phyloP scores from a whole-genome alignment of 163 green algal genomes.

The Scenedesmus sp. region DNA sequence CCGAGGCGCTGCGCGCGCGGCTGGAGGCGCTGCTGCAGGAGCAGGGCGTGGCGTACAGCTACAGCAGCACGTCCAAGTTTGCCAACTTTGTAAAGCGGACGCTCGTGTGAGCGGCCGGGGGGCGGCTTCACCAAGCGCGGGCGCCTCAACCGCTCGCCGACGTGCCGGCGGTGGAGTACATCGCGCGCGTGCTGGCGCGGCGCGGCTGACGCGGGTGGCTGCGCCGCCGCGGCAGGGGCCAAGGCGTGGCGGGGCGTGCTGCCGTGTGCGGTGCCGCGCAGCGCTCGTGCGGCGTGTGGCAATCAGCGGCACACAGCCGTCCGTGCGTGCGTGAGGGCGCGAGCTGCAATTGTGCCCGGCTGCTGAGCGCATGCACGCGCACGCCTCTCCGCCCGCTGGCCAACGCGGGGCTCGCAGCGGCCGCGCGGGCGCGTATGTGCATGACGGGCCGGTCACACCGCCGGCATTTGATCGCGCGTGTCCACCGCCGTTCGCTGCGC shows the following conservation, averaged over 20 bases:
- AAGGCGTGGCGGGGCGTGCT: not conserved
- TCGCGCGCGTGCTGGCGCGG: not conserved
- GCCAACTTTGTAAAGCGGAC: slow-evolving; percentile 85
- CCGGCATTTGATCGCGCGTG: too few relatives aligned
- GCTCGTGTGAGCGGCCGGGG: slow-evolving; percentile 58
- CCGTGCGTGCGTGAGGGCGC: too few relatives aligned
- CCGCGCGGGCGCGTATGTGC: too few relatives aligned
- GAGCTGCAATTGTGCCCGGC: too few relatives aligned
- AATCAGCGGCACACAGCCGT: too few relatives aligned
- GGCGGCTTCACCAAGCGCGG: too few relatives aligned
- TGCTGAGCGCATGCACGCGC: too few relatives aligned
- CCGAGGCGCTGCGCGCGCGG: slow-evolving; percentile 77
- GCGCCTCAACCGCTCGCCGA: too few relatives aligned
- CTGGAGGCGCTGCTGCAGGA: slow-evolving; percentile 75
- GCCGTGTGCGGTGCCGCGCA: not conserved
- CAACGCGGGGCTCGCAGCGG: too few relatives aligned
- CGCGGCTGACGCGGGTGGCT: not conserved
- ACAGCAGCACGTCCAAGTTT: slow-evolving; percentile 89
- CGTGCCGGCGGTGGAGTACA: not conserved
- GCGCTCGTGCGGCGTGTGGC: not conserved
- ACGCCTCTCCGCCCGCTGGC: too few relatives aligned
- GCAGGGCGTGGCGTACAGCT: slow-evolving; percentile 72
- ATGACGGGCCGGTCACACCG: too few relatives aligned
- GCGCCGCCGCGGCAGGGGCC: not conserved
- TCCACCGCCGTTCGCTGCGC: too few relatives aligned